Base-by-base conservation (phyloP, 768 basidiomycete species). In the Pleurotus pulmonarius region DNA sequence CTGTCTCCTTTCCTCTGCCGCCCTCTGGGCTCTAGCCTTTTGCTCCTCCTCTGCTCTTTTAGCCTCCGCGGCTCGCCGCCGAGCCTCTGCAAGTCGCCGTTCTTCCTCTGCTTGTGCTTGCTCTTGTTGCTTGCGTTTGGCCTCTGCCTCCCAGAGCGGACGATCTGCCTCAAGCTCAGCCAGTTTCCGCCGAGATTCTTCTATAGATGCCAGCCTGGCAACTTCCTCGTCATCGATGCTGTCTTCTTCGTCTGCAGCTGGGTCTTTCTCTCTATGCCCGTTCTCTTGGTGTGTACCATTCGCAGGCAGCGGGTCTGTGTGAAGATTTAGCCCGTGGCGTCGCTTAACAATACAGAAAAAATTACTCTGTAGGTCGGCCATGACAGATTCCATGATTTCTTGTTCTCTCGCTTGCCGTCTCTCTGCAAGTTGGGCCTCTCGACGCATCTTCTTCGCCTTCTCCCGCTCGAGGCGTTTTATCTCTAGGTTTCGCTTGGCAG, bases 151-250 rank as follows among this genome's bases (percentile, higher is more conserved):
- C 83, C 83, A 87, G 8, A 85, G 58, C 0, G 85, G 86, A 16
- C 77, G 66, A 67, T 88, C 86, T 45, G 70, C 73, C 62, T 88
- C 86, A 2, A 89, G 78, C 60, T 89, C 84, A 4, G 81, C 83
- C 39, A 88, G 73, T 63, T 88, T 90, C 41, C 82, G 78, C 43
- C 83, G 79, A 3, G 87, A 87, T 64, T 87, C 83, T 16, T 78
- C 82, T 57, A 89, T 81, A 24, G 70, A 71, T 12, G 75, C 75
- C 44, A 64, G 69, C 49, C 73, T 75, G 3, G 62, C 64, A 11
- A 64, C 69, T 25, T 80, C 78, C 40, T 76, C 68, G 46, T 75
- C 69, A 22, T 60, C 59, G 49, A 65, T 67, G 34, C 64, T 58
- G 9, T 60, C 63, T 53, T 57, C 49, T 54, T 61, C 65, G 49